Evolutionary conservation across 306 rosid genomes (phyloP).

Genomic region (Oxytropis ochrocephala): DNA sequence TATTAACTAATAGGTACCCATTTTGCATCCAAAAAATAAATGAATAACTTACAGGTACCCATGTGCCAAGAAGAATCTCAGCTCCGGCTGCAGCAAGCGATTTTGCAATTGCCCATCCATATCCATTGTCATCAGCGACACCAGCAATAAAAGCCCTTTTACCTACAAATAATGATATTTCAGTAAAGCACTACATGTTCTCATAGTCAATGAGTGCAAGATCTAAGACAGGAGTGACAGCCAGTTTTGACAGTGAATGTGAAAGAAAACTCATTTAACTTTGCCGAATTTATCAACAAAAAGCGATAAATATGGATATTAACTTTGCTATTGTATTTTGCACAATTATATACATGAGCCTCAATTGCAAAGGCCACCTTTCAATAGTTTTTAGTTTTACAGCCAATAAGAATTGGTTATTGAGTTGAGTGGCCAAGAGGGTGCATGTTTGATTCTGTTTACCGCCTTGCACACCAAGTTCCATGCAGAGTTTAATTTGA

Average conservation of each 20-base stretch:
- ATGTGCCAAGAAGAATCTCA: conserved; percentile 95
- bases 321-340: not conserved
- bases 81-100: conserved; percentile 99
- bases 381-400: conserved; percentile 10
- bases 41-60: conserved; percentile 80
- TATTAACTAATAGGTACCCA: conserved; percentile 55
- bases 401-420: not conserved
- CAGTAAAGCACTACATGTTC: not conserved
- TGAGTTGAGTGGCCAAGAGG: not conserved
- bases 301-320: not conserved
- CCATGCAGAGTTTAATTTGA: not conserved
- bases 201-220: not conserved
- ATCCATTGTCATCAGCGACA: conserved; percentile 94
- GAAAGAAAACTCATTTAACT: not conserved
- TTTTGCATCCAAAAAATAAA: not conserved
- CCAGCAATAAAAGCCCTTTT: conserved; percentile 97
- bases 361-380: not conserved
- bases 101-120: conserved; percentile 98
- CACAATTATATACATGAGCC: not conserved
- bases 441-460: not conserved
- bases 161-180: conserved; percentile 38
- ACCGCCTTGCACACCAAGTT: not conserved
- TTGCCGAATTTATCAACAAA: not conserved
- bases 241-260: not conserved
- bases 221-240: not conserved